Evolutionary conservation across 2,329 filamentous ascomycete species (phyloP).

Genomic region (Fusarium redolens): DNA sequence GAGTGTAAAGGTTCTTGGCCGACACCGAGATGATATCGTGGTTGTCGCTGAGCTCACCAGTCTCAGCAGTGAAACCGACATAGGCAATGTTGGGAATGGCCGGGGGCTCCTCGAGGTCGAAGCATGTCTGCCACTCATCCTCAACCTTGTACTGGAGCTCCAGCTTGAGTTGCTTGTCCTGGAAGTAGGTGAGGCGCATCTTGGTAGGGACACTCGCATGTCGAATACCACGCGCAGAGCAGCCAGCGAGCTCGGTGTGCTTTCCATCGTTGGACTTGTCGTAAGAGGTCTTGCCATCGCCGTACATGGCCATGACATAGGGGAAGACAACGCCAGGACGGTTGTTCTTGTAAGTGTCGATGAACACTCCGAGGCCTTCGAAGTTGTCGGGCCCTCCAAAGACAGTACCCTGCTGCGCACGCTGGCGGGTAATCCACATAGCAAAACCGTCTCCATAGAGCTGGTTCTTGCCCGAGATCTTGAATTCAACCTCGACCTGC

Average conservation of each 20-base stretch:
- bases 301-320: constrained; percentile 98
- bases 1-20: constrained; percentile 88
- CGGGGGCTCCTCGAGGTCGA: constrained; percentile 76
- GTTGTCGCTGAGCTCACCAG: constrained; percentile 95
- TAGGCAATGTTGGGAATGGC: constrained; percentile 83
- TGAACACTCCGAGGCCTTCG: constrained; percentile 93
- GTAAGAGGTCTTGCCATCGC: constrained; percentile 88
- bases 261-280: constrained; percentile 97
- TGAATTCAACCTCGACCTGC: constrained; percentile 97
- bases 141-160: constrained; percentile 95
- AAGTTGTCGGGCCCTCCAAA: constrained; percentile 91
- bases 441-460: constrained; percentile 97
- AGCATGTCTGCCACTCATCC: constrained; percentile 89
- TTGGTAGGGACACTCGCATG: constrained; percentile 84
- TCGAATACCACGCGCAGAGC: constrained; percentile 92
- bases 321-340: constrained; percentile 94
- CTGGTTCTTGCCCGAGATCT: constrained; percentile 87
- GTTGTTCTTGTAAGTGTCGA: constrained; percentile 99
- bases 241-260: constrained; percentile 90
- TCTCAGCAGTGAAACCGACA: constrained; percentile 86
- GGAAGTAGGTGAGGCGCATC: constrained; percentile 92
- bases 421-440: constrained; percentile 97
- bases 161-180: constrained; percentile 90
- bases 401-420: constrained; percentile 81
- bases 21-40: constrained; percentile 93